Base-by-base conservation (phyloP, 345 rosid species). In the Dimocarpus longan region DNA sequence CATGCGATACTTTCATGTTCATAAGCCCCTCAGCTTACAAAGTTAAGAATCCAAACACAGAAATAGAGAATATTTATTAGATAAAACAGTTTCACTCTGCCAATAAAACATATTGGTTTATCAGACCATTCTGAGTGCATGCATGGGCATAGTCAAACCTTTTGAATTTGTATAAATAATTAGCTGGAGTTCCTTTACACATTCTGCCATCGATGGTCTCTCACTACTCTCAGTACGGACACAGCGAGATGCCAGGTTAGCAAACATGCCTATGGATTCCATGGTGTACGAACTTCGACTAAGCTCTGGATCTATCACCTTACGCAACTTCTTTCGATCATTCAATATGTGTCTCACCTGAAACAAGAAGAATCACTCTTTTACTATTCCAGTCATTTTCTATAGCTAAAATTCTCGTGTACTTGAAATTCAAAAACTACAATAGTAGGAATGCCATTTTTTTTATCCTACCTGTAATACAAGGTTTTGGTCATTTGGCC, bases 181-280 rank as follows among this genome's bases (percentile, higher is more conserved):
- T 76, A 89, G 84, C 78, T 91, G 97, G 78, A 95, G 91, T 85
- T 95, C 97, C 82, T 90, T 92, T 62, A 91, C 80, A 79, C 97
- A 95, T 80, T 92, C 97, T n/a, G 79, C 82, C 88, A 95, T 93
- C 0, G 91, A 84, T 66, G 99, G 98, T 73, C 99, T 85, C 82
- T 93, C 96, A n/a, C 85, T 84, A 76, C 99, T 92, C 78, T 92
- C 98, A 56, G 82, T 81, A 43, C 95, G 96, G 69, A 95, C 93
- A 60, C 99, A 93, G n/a, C 99, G 89, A 26, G 98, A 93, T 80
- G 98, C 99, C 71, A 95, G 76, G 82, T 93, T 90, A 68, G 98
- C 95, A 81, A 93, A 95, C 96, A 93, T 92, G 75, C 92, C 88
- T 86, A 92, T 70, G 11, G 98, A 90, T 84, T 93, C 96, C 83